Evolutionary conservation across 2,329 filamentous ascomycete genomes (phyloP), one percentile per base, ranked within the genome.

Genomic region (Sporothrix globosa): DNA sequence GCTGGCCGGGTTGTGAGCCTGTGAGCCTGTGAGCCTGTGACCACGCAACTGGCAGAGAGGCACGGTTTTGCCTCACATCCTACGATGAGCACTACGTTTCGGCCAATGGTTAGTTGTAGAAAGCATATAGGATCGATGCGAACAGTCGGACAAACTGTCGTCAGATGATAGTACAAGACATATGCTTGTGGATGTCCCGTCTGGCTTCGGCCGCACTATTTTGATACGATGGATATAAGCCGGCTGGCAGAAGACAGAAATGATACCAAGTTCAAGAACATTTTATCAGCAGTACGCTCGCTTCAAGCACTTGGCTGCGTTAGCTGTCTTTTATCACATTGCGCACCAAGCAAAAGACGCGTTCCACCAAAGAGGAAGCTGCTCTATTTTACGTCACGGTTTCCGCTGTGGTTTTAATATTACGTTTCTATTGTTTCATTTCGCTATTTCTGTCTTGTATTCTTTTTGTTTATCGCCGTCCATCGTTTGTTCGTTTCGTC

Each of bases 1-100:
- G 13, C 58, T 76, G 65, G 74, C 73, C 2, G 73, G 74, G n/a
- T 61, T 76, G 66, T 76, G 69, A 56, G 17, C 3, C 19, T n/a
- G n/a, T n/a, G n/a, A n/a, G n/a, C n/a, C n/a, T n/a, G n/a, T n/a
- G n/a, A n/a, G n/a, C n/a, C n/a, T 4, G 52, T 13, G 9, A 11
- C 21, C 11, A 17, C 52, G 21, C n/a, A 53, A n/a, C 6, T 24
- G 17, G 48, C 50, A 52, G 21, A 11, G 21, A 5, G 24, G 3
- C n/a, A 14, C n/a, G 11, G 24, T 4, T 44, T 27, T 61, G 58
- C 46, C 39, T 63, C 58, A 19, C 13, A 17, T 10, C 39, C 41
- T 7, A 5, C 10, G 14, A 10, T 0, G n/a, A 27, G 21, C 11
- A n/a, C 19, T 21, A 13, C 54, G 34, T 3, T 19, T 63, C 21